Conservation (phyloP, 495 filamentous ascomycete species). For the Penicillium waksmanii region DNA sequence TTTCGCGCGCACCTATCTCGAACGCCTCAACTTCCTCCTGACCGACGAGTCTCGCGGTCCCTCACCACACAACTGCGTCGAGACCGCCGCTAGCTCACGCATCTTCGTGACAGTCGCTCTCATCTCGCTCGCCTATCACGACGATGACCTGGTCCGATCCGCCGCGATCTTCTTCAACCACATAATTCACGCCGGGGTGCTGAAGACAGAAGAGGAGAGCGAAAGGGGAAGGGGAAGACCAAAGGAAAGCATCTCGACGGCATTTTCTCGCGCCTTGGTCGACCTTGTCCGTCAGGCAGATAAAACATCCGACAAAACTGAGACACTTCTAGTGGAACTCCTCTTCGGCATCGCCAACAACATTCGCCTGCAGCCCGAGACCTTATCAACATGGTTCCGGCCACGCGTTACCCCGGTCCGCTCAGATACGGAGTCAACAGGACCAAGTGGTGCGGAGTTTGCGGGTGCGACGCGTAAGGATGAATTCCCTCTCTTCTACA, state of each 20-base stretch:
- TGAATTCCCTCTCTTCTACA: constrained; percentile 93
- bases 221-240: neutral
- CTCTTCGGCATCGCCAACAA: constrained; percentile 94
- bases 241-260: constrained; percentile 55
- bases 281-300: constrained; percentile 64
- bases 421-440: constrained; percentile 46
- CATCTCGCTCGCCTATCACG: constrained; percentile 76
- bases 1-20: constrained; percentile 58
- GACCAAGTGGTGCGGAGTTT: constrained; percentile 64
- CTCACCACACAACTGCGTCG: constrained; percentile 84
- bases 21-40: constrained; percentile 75
- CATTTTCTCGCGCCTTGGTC: constrained; percentile 82
- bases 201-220: constrained; percentile 2
- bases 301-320: constrained; percentile 71
- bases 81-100: constrained; percentile 79
- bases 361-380: constrained; percentile 82
- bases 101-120: constrained; percentile 86
- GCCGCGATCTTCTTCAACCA: constrained; percentile 85
- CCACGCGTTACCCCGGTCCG: constrained; percentile 37
- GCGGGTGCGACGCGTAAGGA: constrained; percentile 85
- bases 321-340: constrained; percentile 84
- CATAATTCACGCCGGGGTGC: constrained; percentile 89
- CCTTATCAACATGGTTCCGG: constrained; percentile 86
- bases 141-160: constrained; percentile 78
- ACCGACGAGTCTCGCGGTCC: constrained; percentile 87